Evolutionary conservation across 2,329 filamentous ascomycete species (phyloP).

Genomic region (Cadophora malorum): DNA sequence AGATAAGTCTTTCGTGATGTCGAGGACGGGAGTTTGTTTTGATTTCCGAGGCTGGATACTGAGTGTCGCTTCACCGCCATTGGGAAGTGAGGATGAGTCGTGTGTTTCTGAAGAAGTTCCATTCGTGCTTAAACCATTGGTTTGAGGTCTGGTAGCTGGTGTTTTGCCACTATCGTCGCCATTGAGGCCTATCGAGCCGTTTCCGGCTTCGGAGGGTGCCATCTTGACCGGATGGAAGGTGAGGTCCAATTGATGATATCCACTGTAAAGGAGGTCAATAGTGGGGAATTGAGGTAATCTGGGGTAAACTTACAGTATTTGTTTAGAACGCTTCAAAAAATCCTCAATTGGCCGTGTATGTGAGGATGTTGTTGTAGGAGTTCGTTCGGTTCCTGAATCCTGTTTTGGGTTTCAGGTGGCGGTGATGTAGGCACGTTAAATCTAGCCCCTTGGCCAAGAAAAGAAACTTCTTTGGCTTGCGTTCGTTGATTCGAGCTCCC

Average conservation of each 20-base stretch:
- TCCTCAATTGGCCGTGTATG: not conserved
- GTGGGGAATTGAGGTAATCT: not conserved
- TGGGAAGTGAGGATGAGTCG: slow-evolving; percentile 16
- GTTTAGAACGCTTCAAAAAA: not conserved
- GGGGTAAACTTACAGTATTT: not conserved
- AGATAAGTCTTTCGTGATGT: slow-evolving; percentile 74
- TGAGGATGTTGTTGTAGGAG: not conserved
- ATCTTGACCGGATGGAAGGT: slow-evolving; percentile 21
- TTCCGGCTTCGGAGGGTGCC: slow-evolving; percentile 26
- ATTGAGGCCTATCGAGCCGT: slow-evolving; percentile 18
- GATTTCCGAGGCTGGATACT: slow-evolving; percentile 31
- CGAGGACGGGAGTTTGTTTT: slow-evolving; percentile 67
- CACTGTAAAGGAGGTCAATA: slow-evolving; percentile 6
- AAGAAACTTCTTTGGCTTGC: slow-evolving; percentile 7
- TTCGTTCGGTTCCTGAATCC: not conserved
- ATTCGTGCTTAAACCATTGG: slow-evolving; percentile 24
- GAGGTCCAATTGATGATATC: not conserved
- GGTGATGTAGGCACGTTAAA: slow-evolving; percentile 1
- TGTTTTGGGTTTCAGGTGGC: slow-evolving; percentile 10
- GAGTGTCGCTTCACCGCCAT: slow-evolving; percentile 21
- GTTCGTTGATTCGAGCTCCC: not conserved
- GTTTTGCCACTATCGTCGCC: slow-evolving; percentile 18
- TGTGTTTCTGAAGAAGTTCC: slow-evolving; percentile 13
- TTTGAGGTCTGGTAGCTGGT: slow-evolving; percentile 12
- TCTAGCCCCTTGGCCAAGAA: slow-evolving; percentile 16